Base-by-base conservation (phyloP, 208 protist species). In the Jaenimonas drosophilae region DNA sequence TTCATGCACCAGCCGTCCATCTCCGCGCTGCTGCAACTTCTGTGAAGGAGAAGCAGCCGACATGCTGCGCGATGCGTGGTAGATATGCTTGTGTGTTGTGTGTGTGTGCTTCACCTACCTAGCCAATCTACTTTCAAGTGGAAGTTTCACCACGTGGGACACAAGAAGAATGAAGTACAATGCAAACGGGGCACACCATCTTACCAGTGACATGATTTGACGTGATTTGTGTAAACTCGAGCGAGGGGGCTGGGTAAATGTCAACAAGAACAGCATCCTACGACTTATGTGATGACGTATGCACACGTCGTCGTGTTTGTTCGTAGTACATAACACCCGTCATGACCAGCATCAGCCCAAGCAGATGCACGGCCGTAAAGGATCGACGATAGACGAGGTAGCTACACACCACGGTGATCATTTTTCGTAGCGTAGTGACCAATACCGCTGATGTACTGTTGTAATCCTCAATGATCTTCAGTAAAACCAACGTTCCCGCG, bases 351-450 rank as follows among this genome's bases (percentile, higher is more conserved):
- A 34, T 31, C 29, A 76, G 12, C 12, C 64, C 64, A 4, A 66
- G 14, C 6, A 47, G 48, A 34, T 85, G 76, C 37, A 54, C 9
- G 11, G 49, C 1, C 3, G 45, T 52, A 38, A 85, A 72, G 29
- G 59, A 54, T 23, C 62, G 64, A 5, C 52, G 39, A 30, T 80
- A 85, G 6, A 81, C 30, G 32, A 70, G 1, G 48, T 64, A 81
- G 33, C 61, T 79, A 20, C 54, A 59, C n/a, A 81, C 21, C 23
- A 86, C 55, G 32, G 76, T 78, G 24, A 87, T 48, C 12, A 67
- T 69, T 51, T 88, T 88, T 20, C 80, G 70, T 7, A 88, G 38
- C 30, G 63, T 80, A 23, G 79, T 76, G n/a, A 87, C 55, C 39
- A 79, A 48, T 46, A 80, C 66, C 9, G 79, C 62, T 12, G 62